Base-by-base conservation (phyloP, 495 filamentous ascomycete genomes). In the Poronia punctata region DNA sequence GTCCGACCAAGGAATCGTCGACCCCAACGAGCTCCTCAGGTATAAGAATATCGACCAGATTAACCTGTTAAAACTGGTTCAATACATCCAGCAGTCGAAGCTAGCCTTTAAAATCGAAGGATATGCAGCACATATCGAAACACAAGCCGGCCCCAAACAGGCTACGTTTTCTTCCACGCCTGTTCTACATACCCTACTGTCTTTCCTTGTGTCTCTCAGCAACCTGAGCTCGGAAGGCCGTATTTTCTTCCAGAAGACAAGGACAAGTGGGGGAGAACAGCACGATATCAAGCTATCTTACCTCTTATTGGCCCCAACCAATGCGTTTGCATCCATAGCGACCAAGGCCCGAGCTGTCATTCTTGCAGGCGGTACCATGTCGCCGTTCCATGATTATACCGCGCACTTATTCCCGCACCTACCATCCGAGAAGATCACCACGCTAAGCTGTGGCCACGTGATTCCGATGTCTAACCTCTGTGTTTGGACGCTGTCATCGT, bases 321-420 rank as follows among this genome's bases (percentile, higher is more conserved):
- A 88, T 56, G 84, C 93, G 49, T 98, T 98, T 61, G 82, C 80
- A 14, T 83, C 86, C 26, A 82, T 97, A 53, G 87, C 92, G 1
- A 79, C 86, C 32, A 80, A 88, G 49, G 88, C 90, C 6, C 71
- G 87, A 35, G 84, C 92, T 3, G 86, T 97, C 3, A 85, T 98
- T 33, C 65, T 98, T 11, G 93, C 88, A 9, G 92, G 92, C 37
- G 92, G 92, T 3, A 98, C 92, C 7, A 98, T 98, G 93, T 93
- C 89, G 25, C 92, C 93, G 3, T 92, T 98, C 73, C 74, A 79
- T 17, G 92, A 96, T 57, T 97, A 94, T 58, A 75, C 71, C 35
- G 72, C 79, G 5, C 83, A 94, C 50, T 72, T 98, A 11, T 92
- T 98, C 53, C 82, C 88, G 1, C 83, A 86, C 43, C 55, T 94